Conservation (phyloP, 192 early-diverging fungal genomes). For the Coemansia sp. region DNA sequence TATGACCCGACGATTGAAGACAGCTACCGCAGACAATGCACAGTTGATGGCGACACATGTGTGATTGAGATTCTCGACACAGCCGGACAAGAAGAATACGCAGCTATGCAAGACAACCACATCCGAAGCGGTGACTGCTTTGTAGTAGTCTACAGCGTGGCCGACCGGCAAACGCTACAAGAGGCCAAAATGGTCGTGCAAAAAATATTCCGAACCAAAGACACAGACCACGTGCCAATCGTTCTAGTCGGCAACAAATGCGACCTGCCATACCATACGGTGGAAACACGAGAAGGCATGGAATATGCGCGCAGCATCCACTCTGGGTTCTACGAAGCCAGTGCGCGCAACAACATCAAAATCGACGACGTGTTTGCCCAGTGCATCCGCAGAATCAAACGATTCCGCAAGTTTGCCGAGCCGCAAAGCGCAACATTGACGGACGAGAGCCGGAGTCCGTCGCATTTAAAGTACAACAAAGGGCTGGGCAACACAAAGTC, state of each 20-base stretch:
- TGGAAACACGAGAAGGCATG: conserved; percentile 80
- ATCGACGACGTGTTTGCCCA: conserved; percentile 87
- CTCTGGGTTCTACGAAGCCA: conserved; percentile 88
- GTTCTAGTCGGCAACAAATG: conserved; percentile 97
- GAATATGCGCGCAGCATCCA: conserved; percentile 70
- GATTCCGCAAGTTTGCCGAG: conserved; percentile 15
- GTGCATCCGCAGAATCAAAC: conserved; percentile 75
- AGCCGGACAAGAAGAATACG: conserved; percentile 87
- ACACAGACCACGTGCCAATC: conserved; percentile 79
- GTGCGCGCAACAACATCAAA: conserved; percentile 88
- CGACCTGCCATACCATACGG: conserved; percentile 79
- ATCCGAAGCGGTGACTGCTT: conserved; percentile 90
- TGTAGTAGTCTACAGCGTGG: conserved; percentile 88
- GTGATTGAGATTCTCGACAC: conserved; percentile 97
- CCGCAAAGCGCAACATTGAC: conserved; percentile 8
- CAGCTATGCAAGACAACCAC: conserved; percentile 79
- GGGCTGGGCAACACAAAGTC: conserved; percentile 23
- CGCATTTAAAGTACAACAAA: conserved; percentile 10
- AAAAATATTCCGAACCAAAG: conserved; percentile 91
- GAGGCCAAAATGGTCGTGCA: conserved; percentile 82
- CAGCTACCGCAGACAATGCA: conserved; percentile 96
- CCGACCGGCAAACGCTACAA: conserved; percentile 84
- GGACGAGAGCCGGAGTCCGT: conserved; percentile 7
- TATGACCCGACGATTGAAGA: conserved; percentile 99
- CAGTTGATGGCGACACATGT: conserved; percentile 95